phyloP scores from a whole-genome alignment of 306 rosid genomes.

The Castanea sativa region DNA sequence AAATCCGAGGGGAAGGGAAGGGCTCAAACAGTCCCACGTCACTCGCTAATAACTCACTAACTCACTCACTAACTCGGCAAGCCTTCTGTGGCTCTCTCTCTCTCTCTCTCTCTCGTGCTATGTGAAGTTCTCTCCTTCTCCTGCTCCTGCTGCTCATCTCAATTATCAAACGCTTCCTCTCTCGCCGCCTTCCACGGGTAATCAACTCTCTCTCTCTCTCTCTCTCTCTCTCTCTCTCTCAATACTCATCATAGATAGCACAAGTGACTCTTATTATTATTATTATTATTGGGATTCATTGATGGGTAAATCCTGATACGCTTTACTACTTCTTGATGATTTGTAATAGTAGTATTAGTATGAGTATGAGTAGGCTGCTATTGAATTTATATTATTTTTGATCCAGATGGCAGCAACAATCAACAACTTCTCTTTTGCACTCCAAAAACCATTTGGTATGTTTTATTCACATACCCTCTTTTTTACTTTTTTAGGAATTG shows the following conservation, averaged over 20 bases:
- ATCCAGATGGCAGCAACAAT: conserved; percentile 6
- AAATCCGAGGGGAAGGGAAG: too few relatives aligned
- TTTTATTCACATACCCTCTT: too few relatives aligned
- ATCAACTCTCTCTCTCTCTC: not conserved
- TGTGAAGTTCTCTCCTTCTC: not conserved
- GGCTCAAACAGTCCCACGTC: not conserved
- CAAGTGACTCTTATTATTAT: too few relatives aligned
- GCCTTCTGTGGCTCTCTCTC: not conserved
- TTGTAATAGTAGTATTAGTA: too few relatives aligned
- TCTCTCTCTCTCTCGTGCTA: not conserved
- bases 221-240: not conserved
- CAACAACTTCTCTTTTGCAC: not conserved
- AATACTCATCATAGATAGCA: too few relatives aligned
- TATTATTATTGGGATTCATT: too few relatives aligned
- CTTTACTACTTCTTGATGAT: too few relatives aligned
- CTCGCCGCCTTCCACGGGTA: not conserved
- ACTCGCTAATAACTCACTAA: not conserved
- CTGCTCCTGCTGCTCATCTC: too few relatives aligned
- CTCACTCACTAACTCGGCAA: too few relatives aligned
- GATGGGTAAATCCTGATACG: not conserved
- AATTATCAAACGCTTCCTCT: not conserved
- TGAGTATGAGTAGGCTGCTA: not conserved
- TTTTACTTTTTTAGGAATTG: not conserved
- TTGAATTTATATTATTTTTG: not conserved
- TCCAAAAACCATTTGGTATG: not conserved